Evolutionary conservation across 2,329 filamentous ascomycete species (phyloP).

Genomic region (Diaporthe caulivora): DNA sequence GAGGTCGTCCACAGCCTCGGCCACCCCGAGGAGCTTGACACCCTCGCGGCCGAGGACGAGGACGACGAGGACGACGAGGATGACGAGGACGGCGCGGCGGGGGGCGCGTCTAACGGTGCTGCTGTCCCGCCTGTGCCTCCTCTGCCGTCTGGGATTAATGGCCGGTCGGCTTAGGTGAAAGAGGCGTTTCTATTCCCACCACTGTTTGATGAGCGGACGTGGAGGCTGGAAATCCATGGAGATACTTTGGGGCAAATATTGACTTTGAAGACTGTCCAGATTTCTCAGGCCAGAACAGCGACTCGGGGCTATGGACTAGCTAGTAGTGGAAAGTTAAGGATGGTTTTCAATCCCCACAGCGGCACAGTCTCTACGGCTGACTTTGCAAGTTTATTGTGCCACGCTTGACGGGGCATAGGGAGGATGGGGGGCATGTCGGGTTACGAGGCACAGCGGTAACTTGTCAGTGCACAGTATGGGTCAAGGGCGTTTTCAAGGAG

Average conservation of each 20-base stretch:
- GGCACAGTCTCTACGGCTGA: constrained; percentile 20
- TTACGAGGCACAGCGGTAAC: constrained; percentile 7
- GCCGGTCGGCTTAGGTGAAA: constrained; percentile 37
- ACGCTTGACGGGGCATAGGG: neutral
- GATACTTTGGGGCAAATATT: too few relatives aligned
- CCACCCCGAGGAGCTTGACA: constrained; percentile 75
- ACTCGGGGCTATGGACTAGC: neutral
- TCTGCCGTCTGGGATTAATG: constrained; percentile 53
- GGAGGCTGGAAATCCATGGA: neutral
- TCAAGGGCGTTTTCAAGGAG: constrained; percentile 27
- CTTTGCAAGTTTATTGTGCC: neutral
- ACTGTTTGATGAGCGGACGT: neutral
- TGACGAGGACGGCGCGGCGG: constrained; percentile 44
- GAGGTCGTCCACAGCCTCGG: constrained; percentile 90
- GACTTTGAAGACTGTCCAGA: neutral
- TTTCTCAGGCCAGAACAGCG: neutral
- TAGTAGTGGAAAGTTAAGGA: neutral
- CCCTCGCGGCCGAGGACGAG: constrained; percentile 71
- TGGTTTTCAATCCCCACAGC: neutral
- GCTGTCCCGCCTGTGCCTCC: constrained; percentile 57
- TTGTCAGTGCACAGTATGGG: neutral
- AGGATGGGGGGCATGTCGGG: too few relatives aligned
- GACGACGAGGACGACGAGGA: constrained; percentile 53
- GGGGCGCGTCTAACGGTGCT: constrained; percentile 39
- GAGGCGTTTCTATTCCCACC: neutral